Conservation (phyloP, 148 eudicot genomes). For the Drosera capensis region DNA sequence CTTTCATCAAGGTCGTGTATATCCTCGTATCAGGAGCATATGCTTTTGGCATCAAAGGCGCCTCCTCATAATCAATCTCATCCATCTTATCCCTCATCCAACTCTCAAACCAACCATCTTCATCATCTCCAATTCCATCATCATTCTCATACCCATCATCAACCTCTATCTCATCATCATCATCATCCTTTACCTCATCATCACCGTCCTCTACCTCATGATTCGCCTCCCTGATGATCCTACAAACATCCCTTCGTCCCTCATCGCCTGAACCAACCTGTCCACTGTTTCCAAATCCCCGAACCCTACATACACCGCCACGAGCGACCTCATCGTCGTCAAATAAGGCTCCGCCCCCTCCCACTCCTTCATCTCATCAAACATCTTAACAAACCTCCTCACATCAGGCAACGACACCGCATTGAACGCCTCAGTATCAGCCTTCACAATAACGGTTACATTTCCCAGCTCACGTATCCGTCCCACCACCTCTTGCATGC, state of each 20-base stretch:
- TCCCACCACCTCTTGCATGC: slow-evolving; percentile 27
- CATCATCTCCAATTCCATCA: too few relatives aligned
- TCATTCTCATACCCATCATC: slow-evolving; percentile 7
- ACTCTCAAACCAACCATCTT: slow-evolving; percentile 28
- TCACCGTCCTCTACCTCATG: slow-evolving; percentile 2
- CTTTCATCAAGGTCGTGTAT: slow-evolving; percentile 91
- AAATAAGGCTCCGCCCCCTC: slow-evolving; percentile 44
- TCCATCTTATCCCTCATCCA: slow-evolving; percentile 32
- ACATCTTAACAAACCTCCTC: slow-evolving; percentile 39
- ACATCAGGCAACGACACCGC: slow-evolving; percentile 58
- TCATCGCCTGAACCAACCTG: slow-evolving; percentile 72
- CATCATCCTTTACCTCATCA: too few relatives aligned
- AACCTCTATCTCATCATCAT: slow-evolving; percentile 8
- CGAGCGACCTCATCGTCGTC: slow-evolving; percentile 80
- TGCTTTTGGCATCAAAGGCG: slow-evolving; percentile 45
- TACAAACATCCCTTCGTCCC: slow-evolving; percentile 69
- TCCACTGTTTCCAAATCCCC: slow-evolving; percentile 69
- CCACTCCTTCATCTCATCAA: slow-evolving; percentile 65
- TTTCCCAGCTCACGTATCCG: slow-evolving; percentile 36
- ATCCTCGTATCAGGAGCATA: slow-evolving; percentile 59
- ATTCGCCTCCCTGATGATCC: slow-evolving; percentile 35
- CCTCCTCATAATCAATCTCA: slow-evolving; percentile 17
- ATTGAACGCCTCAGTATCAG: slow-evolving; percentile 79
- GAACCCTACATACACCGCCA: slow-evolving; percentile 90
- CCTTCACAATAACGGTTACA: slow-evolving; percentile 23